Evolutionary conservation across 371 early-diverging fungal species (phyloP).

Genomic region (Syncephalastrum contaminatum): DNA sequence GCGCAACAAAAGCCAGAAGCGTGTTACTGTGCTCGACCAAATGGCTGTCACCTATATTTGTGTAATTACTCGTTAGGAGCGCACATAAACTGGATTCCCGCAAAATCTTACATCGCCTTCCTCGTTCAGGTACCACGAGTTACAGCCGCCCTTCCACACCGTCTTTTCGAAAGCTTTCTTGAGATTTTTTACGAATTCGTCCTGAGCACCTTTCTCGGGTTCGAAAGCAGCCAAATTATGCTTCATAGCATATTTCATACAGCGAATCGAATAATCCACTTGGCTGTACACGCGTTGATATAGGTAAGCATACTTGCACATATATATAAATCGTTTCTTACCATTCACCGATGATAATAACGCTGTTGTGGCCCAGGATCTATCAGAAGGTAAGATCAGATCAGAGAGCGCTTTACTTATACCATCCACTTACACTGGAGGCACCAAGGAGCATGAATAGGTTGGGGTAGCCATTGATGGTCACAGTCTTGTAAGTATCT

Average conservation of each 20-base stretch:
- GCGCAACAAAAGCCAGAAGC: slow-evolving; percentile 6
- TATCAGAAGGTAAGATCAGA: too few relatives aligned
- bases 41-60: slow-evolving; percentile 3
- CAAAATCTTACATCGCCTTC: slow-evolving; percentile 14
- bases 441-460: slow-evolving; percentile 43
- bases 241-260: slow-evolving; percentile 17
- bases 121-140: slow-evolving; percentile 14
- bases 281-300: slow-evolving; percentile 11
- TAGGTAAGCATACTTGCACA: neutral
- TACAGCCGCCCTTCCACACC: slow-evolving; percentile 24
- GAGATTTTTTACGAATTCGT: slow-evolving; percentile 16
- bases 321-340: neutral
- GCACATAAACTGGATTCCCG: too few relatives aligned
- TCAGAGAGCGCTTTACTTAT: too few relatives aligned
- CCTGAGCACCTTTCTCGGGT: slow-evolving; percentile 18
- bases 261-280: slow-evolving; percentile 19
- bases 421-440: neutral
- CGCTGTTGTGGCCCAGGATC: too few relatives aligned
- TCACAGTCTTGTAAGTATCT: slow-evolving; percentile 31
- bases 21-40: slow-evolving; percentile 12
- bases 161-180: slow-evolving; percentile 20
- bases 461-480: slow-evolving; percentile 41
- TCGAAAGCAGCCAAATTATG: slow-evolving; percentile 22
- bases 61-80: too few relatives aligned
- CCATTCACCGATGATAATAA: slow-evolving; percentile 4